Conservation (phyloP, 495 filamentous ascomycete genomes). For the Tuber brumale region DNA sequence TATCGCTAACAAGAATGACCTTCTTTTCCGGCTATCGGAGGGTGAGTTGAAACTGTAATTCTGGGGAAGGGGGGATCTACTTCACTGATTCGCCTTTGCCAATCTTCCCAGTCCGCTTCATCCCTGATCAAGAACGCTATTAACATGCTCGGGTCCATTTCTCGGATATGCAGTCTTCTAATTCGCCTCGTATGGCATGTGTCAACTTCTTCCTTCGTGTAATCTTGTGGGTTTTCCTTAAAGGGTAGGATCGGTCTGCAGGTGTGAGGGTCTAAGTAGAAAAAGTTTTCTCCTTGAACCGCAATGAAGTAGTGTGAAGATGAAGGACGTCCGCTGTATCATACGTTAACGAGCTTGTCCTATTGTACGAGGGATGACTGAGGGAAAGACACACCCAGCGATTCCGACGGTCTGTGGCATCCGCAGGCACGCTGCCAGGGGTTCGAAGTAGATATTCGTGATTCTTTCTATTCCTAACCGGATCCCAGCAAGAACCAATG, state of each 20-base stretch:
- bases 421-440: slow-evolving; percentile 70
- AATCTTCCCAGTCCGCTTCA: slow-evolving; percentile 75
- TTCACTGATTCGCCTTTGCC: slow-evolving; percentile 57
- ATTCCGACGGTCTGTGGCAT: slow-evolving; percentile 90
- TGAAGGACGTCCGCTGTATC: slow-evolving; percentile 73
- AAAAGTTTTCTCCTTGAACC: slow-evolving; percentile 80
- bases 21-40: slow-evolving; percentile 66
- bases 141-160: slow-evolving; percentile 98
- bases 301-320: slow-evolving; percentile 96
- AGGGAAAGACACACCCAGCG: slow-evolving; percentile 63
- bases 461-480: slow-evolving; percentile 89
- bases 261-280: slow-evolving; percentile 88
- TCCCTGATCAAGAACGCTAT: slow-evolving; percentile 87
- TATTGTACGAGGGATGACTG: neutral
- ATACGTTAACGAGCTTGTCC: neutral
- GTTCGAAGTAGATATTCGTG: slow-evolving; percentile 86
- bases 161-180: slow-evolving; percentile 71
- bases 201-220: slow-evolving; percentile 65
- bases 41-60: slow-evolving; percentile 17
- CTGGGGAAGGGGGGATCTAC: slow-evolving; percentile 23
- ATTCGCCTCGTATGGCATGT: slow-evolving; percentile 82
- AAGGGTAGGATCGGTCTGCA: slow-evolving; percentile 29
- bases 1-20: slow-evolving; percentile 72
- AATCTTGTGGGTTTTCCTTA: slow-evolving; percentile 58
- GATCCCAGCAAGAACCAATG: slow-evolving; percentile 78